These are phyloP conservation scores for Fusarium sp. DNA, from an alignment of 2,329 filamentous ascomycete genomes.

Conservation along the genomic window DNA sequence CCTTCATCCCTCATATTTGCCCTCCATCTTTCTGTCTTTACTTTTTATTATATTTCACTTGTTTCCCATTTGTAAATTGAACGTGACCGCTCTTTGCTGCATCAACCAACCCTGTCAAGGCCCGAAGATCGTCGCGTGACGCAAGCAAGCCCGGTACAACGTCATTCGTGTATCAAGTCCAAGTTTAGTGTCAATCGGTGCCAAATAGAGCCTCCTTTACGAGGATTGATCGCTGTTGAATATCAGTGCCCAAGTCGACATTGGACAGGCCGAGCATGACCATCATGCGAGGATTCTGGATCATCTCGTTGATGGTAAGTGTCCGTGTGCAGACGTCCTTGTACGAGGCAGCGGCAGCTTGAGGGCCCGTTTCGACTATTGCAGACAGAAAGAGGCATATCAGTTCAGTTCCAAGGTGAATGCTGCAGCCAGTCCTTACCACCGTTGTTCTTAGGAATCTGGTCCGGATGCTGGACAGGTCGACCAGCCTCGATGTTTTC, in stretches of 20 bases:
- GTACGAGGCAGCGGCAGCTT: conserved; percentile 47
- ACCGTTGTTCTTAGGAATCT: conserved; percentile 50
- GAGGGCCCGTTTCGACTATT: conserved; percentile 37
- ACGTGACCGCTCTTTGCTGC: conserved; percentile 10
- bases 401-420: not conserved
- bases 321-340: conserved; percentile 51
- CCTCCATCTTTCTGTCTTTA: not conserved
- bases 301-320: conserved; percentile 51
- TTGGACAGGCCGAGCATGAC: conserved; percentile 51
- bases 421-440: conserved; percentile 41
- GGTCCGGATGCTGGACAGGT: conserved; percentile 51
- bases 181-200: not conserved
- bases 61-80: not conserved
- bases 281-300: conserved; percentile 49
- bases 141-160: conserved; percentile 18
- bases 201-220: conserved; percentile 40
- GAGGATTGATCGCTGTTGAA: conserved; percentile 47
- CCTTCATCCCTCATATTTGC: not conserved
- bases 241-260: conserved; percentile 48
- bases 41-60: not conserved
- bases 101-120: conserved; percentile 9
- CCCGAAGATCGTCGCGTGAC: conserved; percentile 19
- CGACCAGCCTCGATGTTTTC: conserved; percentile 54
- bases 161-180: conserved; percentile 18
- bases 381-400: not conserved